phyloP scores from a whole-genome alignment of 2,329 filamentous ascomycete species.

The Claviceps quebecensis region DNA sequence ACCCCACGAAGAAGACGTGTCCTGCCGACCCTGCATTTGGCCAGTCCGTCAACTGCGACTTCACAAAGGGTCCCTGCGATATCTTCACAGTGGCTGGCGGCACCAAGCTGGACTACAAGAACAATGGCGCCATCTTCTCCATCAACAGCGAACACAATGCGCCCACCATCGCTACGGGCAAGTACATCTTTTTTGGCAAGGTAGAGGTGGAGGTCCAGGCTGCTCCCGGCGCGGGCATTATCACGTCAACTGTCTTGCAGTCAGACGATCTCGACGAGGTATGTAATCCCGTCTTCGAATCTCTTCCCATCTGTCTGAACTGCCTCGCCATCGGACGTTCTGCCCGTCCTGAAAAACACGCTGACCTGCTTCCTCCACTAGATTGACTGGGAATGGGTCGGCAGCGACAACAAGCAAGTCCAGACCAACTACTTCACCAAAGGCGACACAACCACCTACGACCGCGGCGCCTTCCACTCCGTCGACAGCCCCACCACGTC shows the following conservation, averaged over 20 bases:
- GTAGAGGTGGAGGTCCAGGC: slow-evolving; percentile 69
- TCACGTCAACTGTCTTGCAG: slow-evolving; percentile 81
- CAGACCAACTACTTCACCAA: slow-evolving; percentile 79
- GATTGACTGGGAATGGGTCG: slow-evolving; percentile 77
- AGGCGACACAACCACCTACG: slow-evolving; percentile 53
- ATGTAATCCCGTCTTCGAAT: background rate
- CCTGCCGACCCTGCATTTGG: slow-evolving; percentile 65
- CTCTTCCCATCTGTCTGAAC: no score
- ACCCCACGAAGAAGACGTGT: slow-evolving; percentile 47
- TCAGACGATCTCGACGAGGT: slow-evolving; percentile 66
- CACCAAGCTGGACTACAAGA: slow-evolving; percentile 33
- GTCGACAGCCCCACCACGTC: slow-evolving; percentile 34
- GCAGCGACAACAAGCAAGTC: slow-evolving; percentile 51
- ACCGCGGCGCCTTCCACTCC: slow-evolving; percentile 50
- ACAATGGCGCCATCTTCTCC: slow-evolving; percentile 40
- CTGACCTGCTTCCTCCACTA: slow-evolving; percentile 17
- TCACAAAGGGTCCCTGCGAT: slow-evolving; percentile 56
- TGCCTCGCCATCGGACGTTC: no score
- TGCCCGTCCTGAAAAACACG: background rate
- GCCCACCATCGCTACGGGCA: slow-evolving; percentile 60
- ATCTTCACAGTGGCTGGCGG: slow-evolving; percentile 32
- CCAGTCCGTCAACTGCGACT: slow-evolving; percentile 48
- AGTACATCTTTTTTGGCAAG: slow-evolving; percentile 95
- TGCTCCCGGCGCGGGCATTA: slow-evolving; percentile 68
- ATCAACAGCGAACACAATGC: slow-evolving; percentile 55